These are phyloP conservation scores for Wickerhamomyces queroliae DNA, from an alignment of 805 yeast species.

Conservation along the genomic window DNA sequence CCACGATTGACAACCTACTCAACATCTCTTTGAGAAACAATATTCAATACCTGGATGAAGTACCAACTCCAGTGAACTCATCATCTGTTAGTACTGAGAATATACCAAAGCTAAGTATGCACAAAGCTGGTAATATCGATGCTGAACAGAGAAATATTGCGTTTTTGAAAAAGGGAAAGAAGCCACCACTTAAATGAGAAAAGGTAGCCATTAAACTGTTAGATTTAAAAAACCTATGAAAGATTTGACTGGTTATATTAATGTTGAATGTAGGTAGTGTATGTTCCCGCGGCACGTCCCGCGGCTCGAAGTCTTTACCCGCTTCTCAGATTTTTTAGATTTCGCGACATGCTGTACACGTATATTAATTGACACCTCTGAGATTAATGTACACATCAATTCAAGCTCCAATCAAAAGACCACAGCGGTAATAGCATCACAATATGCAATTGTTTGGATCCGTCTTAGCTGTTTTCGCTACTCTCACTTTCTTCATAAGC, in stretches of 20 bases:
- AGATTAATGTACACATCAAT: too few relatives aligned
- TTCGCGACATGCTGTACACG: too few relatives aligned
- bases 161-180: slow-evolving; percentile 12
- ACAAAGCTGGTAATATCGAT: slow-evolving; percentile 7
- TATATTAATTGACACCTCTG: too few relatives aligned
- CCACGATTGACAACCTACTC: slow-evolving; percentile 21
- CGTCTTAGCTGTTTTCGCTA: slow-evolving; percentile 5
- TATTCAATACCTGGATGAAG: slow-evolving; percentile 16
- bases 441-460: slow-evolving; percentile 12
- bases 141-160: slow-evolving; percentile 10
- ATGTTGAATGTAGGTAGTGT: too few relatives aligned
- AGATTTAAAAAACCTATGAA: too few relatives aligned
- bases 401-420: too few relatives aligned
- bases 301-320: too few relatives aligned
- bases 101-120: not conserved
- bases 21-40: slow-evolving; percentile 17
- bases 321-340: too few relatives aligned
- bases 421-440: not conserved
- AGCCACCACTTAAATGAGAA: slow-evolving; percentile 2
- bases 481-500: slow-evolving; percentile 11
- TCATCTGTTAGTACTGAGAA: not conserved
- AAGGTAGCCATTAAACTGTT: not conserved
- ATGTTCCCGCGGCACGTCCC: too few relatives aligned
- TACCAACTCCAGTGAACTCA: not conserved
- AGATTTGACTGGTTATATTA: too few relatives aligned